Conservation (phyloP, 2,329 filamentous ascomycete genomes). For the Microthyrium microscopicum region DNA sequence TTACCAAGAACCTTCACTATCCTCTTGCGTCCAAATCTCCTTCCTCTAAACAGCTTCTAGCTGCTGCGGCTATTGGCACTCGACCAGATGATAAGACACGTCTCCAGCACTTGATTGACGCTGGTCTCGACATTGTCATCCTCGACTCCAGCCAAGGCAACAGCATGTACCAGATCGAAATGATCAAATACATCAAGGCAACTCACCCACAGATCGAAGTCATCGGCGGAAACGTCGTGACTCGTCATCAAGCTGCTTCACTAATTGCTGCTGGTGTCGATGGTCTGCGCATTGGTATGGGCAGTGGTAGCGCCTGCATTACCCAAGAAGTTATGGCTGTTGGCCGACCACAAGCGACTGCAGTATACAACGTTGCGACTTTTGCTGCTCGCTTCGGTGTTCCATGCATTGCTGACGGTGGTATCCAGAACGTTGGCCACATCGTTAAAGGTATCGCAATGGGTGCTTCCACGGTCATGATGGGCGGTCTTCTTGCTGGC, state of each 20-base stretch:
- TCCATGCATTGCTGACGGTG: slow-evolving; percentile 93
- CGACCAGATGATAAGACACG: slow-evolving; percentile 82
- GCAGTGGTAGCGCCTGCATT: slow-evolving; percentile 93
- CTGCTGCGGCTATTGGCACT: slow-evolving; percentile 88
- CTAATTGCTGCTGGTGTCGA: slow-evolving; percentile 90
- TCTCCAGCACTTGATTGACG: slow-evolving; percentile 76
- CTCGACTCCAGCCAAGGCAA: slow-evolving; percentile 96
- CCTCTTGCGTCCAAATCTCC: slow-evolving; percentile 91
- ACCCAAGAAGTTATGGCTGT: slow-evolving; percentile 99
- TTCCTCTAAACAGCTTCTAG: slow-evolving; percentile 93
- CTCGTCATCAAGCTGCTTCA: slow-evolving; percentile 81
- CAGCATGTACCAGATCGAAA: slow-evolving; percentile 96
- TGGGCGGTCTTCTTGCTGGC: slow-evolving; percentile 93
- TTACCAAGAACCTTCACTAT: slow-evolving; percentile 98
- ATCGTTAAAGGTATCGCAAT: slow-evolving; percentile 96
- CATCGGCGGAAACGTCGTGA: slow-evolving; percentile 97
- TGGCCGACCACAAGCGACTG: slow-evolving; percentile 83
- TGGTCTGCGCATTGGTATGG: slow-evolving; percentile 96
- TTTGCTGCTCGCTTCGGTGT: slow-evolving; percentile 91
- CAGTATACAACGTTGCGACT: slow-evolving; percentile 74
- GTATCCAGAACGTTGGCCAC: slow-evolving; percentile 96
- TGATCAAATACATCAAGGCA: slow-evolving; percentile 91
- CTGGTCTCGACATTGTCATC: slow-evolving; percentile 86
- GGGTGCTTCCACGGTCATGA: slow-evolving; percentile 93
- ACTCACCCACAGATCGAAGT: slow-evolving; percentile 78